Evolutionary conservation across 495 filamentous ascomycete species (phyloP).

Genomic region (Penicillium steckii): DNA sequence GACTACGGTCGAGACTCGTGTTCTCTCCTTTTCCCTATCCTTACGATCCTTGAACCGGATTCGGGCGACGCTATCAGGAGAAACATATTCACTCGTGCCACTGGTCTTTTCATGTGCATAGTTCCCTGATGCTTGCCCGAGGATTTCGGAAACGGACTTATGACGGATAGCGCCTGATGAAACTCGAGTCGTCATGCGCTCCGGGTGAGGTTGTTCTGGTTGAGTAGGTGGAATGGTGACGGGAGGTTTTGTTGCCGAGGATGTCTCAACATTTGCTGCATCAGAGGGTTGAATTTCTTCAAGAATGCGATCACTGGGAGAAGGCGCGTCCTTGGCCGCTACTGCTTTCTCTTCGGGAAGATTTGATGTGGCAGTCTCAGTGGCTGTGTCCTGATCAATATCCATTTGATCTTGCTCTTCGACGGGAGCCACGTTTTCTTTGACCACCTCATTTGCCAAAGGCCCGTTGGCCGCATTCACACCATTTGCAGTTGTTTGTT

Average conservation of each 20-base stretch:
- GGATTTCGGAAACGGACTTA: conserved; percentile 72
- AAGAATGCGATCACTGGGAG: conserved; percentile 14
- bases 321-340: conserved; percentile 7
- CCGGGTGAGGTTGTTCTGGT: conserved; percentile 34
- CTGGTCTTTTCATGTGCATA: conserved; percentile 33
- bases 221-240: conserved; percentile 20
- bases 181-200: conserved; percentile 62
- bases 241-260: conserved; percentile 12
- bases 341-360: background rate
- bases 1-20: conserved; percentile 73
- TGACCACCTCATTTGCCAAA: conserved; percentile 26
- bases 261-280: conserved; percentile 11
- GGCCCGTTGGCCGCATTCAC: conserved; percentile 3
- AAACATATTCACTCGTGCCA: conserved; percentile 30
- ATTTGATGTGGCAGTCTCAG: conserved; percentile 9
- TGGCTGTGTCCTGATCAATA: conserved; percentile 14
- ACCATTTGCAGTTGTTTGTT: conserved; percentile 22
- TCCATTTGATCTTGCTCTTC: conserved; percentile 26
- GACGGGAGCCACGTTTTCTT: conserved; percentile 19
- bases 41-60: conserved; percentile 55
- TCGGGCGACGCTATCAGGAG: conserved; percentile 45
- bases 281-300: conserved; percentile 8
- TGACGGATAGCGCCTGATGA: conserved; percentile 67
- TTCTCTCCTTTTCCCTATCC: conserved; percentile 60
- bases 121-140: conserved; percentile 59